A percentile compares a stretch with the other conserved stretches of the same genome.
These are phyloP conservation scores for Pinguiococcus pyrenoidosus DNA, from an alignment of 108 stramenopile species.

Conservation along the genomic window DNA sequence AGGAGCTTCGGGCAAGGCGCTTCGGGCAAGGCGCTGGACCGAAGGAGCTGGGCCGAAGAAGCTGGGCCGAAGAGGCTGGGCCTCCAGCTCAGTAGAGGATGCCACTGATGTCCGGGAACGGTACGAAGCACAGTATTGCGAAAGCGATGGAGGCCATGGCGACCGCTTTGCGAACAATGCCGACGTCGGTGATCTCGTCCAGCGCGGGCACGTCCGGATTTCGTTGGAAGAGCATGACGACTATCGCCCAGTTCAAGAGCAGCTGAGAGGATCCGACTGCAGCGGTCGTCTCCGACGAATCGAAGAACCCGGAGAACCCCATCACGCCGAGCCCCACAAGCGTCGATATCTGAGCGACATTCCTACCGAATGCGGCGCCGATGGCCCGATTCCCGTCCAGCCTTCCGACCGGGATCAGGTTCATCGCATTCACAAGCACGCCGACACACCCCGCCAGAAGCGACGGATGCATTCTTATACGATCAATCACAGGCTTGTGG, in stretches of 20 bases:
- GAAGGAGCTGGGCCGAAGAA: too few relatives aligned
- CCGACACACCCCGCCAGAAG: conserved; percentile 65
- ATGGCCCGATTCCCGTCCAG: conserved; percentile 73
- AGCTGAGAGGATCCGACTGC: too few relatives aligned
- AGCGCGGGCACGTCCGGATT: conserved; percentile 48
- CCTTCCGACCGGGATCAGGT: conserved; percentile 67
- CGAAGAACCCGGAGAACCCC: conserved; percentile 45
- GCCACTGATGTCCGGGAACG: too few relatives aligned
- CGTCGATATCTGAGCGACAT: conserved; percentile 31
- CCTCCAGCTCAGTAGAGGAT: too few relatives aligned
- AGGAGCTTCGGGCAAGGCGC: too few relatives aligned
- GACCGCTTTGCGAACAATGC: conserved; percentile 34
- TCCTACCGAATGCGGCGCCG: conserved; percentile 48
- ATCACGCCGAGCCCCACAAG: too few relatives aligned
- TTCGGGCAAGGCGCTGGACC: too few relatives aligned
- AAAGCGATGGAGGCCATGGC: too few relatives aligned
- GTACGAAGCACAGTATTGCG: too few relatives aligned
- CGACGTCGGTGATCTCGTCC: conserved; percentile 54
- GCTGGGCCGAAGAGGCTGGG: too few relatives aligned
- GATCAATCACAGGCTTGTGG: neutral
- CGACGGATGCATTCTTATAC: conserved; percentile 66
- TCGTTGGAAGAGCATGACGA: conserved; percentile 41
- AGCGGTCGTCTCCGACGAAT: too few relatives aligned
- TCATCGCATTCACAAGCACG: conserved; percentile 59
- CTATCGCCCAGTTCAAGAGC: too few relatives aligned